Conservation (phyloP, 345 rosid genomes). For the Gynandropsis gynandra region DNA sequence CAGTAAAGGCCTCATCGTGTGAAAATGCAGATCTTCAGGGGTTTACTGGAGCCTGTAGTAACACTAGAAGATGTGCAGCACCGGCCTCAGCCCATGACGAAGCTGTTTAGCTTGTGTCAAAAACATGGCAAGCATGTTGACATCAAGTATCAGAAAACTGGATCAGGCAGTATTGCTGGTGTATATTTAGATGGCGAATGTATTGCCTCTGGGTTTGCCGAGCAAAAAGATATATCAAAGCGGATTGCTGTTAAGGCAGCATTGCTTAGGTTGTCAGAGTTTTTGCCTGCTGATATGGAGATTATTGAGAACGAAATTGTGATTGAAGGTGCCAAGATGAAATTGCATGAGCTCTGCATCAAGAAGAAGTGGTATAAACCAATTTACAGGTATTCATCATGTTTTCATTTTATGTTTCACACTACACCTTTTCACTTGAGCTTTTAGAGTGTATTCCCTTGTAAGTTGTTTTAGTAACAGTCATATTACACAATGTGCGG, state of each 20-base stretch:
- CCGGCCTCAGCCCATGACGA: conserved; percentile 67
- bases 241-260: conserved; percentile 60
- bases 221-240: conserved; percentile 59
- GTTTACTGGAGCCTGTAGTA: conserved; percentile 61
- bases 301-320: conserved; percentile 27
- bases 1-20: not conserved
- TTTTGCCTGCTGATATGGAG: conserved; percentile 12
- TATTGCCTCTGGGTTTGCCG: conserved; percentile 46
- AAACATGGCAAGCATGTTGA: conserved; percentile 49
- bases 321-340: conserved; percentile 51
- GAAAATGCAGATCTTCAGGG: conserved; percentile 47
- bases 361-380: conserved; percentile 72
- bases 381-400: conserved; percentile 39
- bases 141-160: conserved; percentile 34
- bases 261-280: conserved; percentile 33
- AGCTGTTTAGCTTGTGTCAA: conserved; percentile 53
- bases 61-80: conserved; percentile 44
- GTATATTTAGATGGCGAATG: conserved; percentile 46
- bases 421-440: too few relatives aligned
- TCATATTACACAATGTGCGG: too few relatives aligned
- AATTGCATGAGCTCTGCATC: conserved; percentile 45
- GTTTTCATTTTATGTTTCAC: not conserved
- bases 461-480: too few relatives aligned
- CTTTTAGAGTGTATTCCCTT: too few relatives aligned
- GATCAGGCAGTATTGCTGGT: conserved; percentile 30